A percentile compares a stretch with the other conserved stretches of the same genome.
These are phyloP conservation scores for Neoscytalidium dimidiatum DNA, from an alignment of 2,329 filamentous ascomycete genomes.

Conservation along the genomic window DNA sequence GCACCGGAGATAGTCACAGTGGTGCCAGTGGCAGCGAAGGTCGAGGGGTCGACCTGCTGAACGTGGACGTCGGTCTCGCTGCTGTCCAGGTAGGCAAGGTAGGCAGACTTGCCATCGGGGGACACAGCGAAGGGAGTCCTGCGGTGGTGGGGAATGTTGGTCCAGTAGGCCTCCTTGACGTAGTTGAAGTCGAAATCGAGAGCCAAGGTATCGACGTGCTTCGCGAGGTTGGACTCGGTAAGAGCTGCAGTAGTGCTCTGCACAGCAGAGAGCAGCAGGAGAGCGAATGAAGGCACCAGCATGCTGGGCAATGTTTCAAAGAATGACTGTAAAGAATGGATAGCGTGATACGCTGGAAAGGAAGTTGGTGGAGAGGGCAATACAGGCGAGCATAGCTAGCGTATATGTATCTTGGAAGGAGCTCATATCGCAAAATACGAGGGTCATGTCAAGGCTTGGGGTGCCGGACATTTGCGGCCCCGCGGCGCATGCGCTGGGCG, in stretches of 20 bases:
- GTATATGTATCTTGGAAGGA: background rate
- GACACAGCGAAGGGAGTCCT: conserved; percentile 64
- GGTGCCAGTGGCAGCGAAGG: conserved; percentile 56
- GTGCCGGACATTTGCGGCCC: conserved; percentile 7
- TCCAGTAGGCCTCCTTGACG: conserved; percentile 63
- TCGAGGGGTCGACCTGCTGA: conserved; percentile 57
- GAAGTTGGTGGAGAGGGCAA: background rate
- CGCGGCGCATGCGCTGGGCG: background rate
- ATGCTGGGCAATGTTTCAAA: conserved; percentile 29
- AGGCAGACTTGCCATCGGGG: conserved; percentile 60
- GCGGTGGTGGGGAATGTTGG: conserved; percentile 61
- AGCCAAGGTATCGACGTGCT: conserved; percentile 45
- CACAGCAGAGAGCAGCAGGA: conserved; percentile 36
- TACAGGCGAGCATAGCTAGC: background rate
- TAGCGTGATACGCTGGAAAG: background rate
- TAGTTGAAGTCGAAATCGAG: conserved; percentile 58
- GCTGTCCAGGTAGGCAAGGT: conserved; percentile 61
- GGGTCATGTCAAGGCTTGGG: background rate
- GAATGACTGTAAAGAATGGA: conserved; percentile 22
- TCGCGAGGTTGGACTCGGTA: conserved; percentile 45
- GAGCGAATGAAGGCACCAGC: conserved; percentile 34
- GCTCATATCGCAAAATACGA: conserved; percentile 3
- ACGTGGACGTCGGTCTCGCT: conserved; percentile 59
- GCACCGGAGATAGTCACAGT: conserved; percentile 55
- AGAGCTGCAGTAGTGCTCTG: conserved; percentile 37